A percentile compares a stretch with the other conserved stretches of the same genome.
These are phyloP conservation scores for Podospora pseudopauciseta DNA, from an alignment of 495 filamentous ascomycete genomes.

Conservation along the genomic window DNA sequence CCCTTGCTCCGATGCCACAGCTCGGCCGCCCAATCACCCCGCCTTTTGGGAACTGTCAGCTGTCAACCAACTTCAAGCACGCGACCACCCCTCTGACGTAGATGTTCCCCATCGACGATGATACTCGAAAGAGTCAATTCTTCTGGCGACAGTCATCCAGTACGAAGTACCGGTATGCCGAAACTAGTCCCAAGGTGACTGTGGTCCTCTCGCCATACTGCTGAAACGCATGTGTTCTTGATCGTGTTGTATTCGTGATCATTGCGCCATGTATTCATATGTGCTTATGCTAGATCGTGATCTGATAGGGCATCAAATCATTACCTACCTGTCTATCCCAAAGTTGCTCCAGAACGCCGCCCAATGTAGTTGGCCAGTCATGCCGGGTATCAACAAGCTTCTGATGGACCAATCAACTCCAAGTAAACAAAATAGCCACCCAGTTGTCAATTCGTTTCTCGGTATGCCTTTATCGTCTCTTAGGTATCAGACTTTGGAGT, in stretches of 20 bases:
- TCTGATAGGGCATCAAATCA: not conserved
- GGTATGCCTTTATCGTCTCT: not conserved
- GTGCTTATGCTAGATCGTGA: not conserved
- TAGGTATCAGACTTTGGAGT: not conserved
- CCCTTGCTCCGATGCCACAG: not conserved
- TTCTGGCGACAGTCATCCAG: no score
- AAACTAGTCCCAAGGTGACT: not conserved
- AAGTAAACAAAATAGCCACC: not conserved
- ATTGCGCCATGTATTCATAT: not conserved
- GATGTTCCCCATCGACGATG: not conserved
- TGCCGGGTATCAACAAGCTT: not conserved
- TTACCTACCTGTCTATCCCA: not conserved
- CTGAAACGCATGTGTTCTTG: no score
- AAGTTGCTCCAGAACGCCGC: not conserved
- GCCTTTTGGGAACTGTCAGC: constrained; percentile 4
- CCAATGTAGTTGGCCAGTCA: not conserved
- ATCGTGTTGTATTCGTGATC: no score
- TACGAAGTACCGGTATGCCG: not conserved
- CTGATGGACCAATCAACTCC: not conserved
- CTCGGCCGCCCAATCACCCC: not conserved
- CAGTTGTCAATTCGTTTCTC: not conserved
- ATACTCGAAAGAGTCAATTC: not conserved
- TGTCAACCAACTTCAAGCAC: constrained; percentile 12
- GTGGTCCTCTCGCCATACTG: no score
- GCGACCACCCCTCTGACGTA: constrained; percentile 17